Evolutionary conservation across 495 filamentous ascomycete species (phyloP).

Genomic region (Polyplosphaeria fusca): DNA sequence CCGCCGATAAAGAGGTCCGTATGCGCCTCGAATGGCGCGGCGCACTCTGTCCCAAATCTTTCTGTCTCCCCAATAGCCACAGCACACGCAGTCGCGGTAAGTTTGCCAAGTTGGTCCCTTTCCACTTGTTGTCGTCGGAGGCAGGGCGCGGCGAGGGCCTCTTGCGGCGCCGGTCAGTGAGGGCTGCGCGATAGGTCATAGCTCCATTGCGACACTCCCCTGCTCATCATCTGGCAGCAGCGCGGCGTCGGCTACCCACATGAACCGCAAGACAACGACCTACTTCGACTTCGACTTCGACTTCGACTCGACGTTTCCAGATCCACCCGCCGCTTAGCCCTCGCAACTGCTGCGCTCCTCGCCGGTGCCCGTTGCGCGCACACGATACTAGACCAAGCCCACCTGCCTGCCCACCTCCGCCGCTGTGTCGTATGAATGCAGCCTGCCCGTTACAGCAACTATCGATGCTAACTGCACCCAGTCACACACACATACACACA

Average conservation of each 20-base stretch:
- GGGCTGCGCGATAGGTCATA: slow-evolving; percentile 19
- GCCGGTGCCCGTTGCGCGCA: slow-evolving; percentile 8
- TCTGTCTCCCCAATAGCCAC: no score
- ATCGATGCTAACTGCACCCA: slow-evolving; percentile 19
- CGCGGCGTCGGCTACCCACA: slow-evolving; percentile 30
- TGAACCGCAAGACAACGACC: background rate
- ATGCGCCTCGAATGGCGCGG: background rate
- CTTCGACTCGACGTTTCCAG: background rate
- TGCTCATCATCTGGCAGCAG: slow-evolving; percentile 3
- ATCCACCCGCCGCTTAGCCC: background rate
- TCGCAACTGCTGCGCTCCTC: background rate
- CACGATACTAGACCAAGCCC: background rate
- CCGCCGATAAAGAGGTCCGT: background rate
- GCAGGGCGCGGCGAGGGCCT: no score
- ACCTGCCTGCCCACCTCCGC: slow-evolving; percentile 7
- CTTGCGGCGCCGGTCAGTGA: background rate
- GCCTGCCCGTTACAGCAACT: slow-evolving; percentile 7
- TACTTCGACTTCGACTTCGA: background rate
- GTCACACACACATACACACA: background rate
- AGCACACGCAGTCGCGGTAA: no score
- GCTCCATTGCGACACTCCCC: slow-evolving; percentile 16
- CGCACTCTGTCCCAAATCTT: background rate
- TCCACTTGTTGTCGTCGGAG: no score
- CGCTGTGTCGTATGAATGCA: slow-evolving; percentile 15
- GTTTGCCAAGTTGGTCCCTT: no score